Percentiles rank a stretch among this genome's conserved stretches.
Evolutionary conservation across 768 basidiomycete genomes (phyloP).

Genomic region (Omphalotus guepiniiformis): DNA sequence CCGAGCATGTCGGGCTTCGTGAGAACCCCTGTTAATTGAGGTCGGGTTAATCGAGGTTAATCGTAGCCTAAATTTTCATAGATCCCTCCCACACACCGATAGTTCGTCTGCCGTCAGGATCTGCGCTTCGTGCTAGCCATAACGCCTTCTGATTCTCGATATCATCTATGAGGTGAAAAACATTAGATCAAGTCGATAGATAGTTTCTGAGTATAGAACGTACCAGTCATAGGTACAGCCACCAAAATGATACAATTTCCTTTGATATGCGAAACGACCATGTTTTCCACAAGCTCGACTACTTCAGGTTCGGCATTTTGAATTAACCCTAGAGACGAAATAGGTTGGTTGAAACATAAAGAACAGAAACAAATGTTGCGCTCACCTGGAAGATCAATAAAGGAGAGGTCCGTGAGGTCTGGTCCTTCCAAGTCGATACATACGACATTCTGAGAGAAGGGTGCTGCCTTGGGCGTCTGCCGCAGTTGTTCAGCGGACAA

Average conservation of each 20-base stretch:
- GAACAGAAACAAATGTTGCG: background rate
- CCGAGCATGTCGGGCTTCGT: slow-evolving; percentile 48
- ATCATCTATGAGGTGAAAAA: slow-evolving; percentile 35
- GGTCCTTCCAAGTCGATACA: slow-evolving; percentile 37
- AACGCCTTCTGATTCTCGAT: slow-evolving; percentile 56
- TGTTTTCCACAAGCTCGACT: slow-evolving; percentile 41
- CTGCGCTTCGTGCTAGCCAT: slow-evolving; percentile 40
- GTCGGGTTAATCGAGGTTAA: background rate
- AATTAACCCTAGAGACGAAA: slow-evolving; percentile 36
- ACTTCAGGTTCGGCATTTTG: slow-evolving; percentile 41
- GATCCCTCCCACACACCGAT: slow-evolving; percentile 33
- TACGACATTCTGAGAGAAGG: slow-evolving; percentile 40
- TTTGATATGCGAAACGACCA: slow-evolving; percentile 46
- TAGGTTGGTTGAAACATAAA: background rate
- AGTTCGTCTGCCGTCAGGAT: slow-evolving; percentile 44
- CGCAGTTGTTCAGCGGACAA: background rate
- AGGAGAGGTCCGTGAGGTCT: slow-evolving; percentile 32
- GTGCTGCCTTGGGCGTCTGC: background rate
- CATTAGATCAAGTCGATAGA: background rate
- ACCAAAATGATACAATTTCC: slow-evolving; percentile 53
- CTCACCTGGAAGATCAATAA: slow-evolving; percentile 37
- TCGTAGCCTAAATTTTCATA: background rate
- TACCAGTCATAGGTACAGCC: slow-evolving; percentile 51
- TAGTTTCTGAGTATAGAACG: slow-evolving; percentile 3
- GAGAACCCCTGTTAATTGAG: slow-evolving; percentile 38